Percentiles rank a stretch among this genome's conserved stretches.
Conservation (phyloP, 139 green algal species). For the Limnomonas spitsbergensis region DNA sequence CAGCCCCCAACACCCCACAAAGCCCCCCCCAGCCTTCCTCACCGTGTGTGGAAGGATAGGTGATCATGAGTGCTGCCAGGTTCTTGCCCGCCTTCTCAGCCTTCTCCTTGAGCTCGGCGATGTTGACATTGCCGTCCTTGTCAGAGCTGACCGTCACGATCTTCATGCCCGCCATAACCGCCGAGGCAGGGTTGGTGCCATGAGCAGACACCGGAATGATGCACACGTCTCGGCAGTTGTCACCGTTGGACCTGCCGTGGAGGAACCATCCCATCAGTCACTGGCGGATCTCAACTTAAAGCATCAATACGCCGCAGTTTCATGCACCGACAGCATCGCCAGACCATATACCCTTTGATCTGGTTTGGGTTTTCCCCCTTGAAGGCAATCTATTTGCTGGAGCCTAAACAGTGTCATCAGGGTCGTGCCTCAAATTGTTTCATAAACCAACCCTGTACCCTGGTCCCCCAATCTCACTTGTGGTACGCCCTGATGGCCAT, state of each 20-base stretch:
- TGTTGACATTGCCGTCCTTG: conserved; percentile 87
- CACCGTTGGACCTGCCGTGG: conserved; percentile 50
- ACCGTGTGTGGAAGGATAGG: conserved; percentile 95
- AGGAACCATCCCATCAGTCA: background rate
- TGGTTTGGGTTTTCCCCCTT: no score
- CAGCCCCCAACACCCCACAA: no score
- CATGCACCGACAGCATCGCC: no score
- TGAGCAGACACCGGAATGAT: conserved; percentile 98
- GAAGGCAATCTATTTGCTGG: no score
- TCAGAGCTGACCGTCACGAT: conserved; percentile 24
- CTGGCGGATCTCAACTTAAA: no score
- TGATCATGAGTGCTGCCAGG: conserved; percentile 98
- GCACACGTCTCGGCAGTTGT: conserved; percentile 91
- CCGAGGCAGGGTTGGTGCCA: conserved; percentile 95
- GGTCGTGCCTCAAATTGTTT: no score
- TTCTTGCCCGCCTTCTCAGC: conserved; percentile 49
- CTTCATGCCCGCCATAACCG: conserved; percentile 96
- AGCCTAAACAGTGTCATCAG: no score
- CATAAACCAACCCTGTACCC: no score
- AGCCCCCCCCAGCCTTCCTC: no score
- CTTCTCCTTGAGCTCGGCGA: conserved; percentile 83
- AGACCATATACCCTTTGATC: no score
- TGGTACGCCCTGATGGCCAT: conserved; percentile 64
- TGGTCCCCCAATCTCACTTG: no score
- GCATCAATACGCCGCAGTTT: no score